Evolutionary conservation across 306 rosid species (phyloP), one percentile per base, ranked within the genome.

Genomic region (Cotoneaster glaucophyllus): DNA sequence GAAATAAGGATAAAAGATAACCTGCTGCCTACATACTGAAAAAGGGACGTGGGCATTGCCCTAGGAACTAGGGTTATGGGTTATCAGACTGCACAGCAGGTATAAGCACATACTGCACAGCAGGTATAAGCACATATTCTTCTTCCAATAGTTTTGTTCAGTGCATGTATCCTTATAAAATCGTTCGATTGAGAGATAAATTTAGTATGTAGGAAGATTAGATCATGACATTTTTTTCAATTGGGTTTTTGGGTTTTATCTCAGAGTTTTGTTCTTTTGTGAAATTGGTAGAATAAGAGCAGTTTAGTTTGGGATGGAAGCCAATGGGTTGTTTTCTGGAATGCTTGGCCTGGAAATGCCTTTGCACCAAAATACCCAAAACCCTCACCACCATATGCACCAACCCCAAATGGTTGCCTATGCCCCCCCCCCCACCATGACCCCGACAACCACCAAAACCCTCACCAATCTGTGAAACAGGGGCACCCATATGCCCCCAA

Each of bases 341-440:
- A 80, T 92, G 83, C 26, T 88, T 29, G 97, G 90, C 29, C 70
- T 86, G 3, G 97, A 95, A 78, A 80, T 78, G 77, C 79, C 96
- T 74, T 78, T 89, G 48, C 89, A 83, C 32, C 91, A 83, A 21
- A 87, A 56, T 56, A 25, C 86, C 6, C 87, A 83, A 34, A 86
- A 89, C 61, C 85, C 88, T 67, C 92, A 87, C 59, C 91, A 87
- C 59, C 85, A 71, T 39, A 62, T 84, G 85, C 88, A 84, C 4
- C 87, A 82, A 3, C 86, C 84, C 48, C 88, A 87, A 63, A 82
- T 83, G 86, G 75, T 88, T 66, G 54, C 90, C 4, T 89, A 84
- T 73, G 74, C 80, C 29, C 88, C 80, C 26, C 80, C 29, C 88
- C 80, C 26, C 86, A 79, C 10, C 91, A 85, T 17, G 93, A 88